These are phyloP conservation scores for Capronia americana DNA, from an alignment of 2,329 filamentous ascomycete genomes.

Conservation along the genomic window DNA sequence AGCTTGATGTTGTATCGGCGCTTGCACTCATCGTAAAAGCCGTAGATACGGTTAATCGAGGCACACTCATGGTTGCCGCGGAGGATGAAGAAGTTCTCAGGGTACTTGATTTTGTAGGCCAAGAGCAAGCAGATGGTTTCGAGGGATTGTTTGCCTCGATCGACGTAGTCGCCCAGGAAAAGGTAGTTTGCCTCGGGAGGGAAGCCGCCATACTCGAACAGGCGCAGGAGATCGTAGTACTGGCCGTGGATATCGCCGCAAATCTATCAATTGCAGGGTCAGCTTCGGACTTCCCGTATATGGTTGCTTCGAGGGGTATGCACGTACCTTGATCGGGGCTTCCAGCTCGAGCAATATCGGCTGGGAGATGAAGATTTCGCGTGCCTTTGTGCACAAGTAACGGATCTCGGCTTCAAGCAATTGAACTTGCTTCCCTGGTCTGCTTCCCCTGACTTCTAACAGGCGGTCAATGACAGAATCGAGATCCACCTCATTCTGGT, in stretches of 20 bases:
- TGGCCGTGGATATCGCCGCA: constrained; percentile 99
- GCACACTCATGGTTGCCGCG: constrained; percentile 99
- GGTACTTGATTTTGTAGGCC: constrained; percentile 99
- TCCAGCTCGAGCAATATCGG: constrained; percentile 97
- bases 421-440: constrained; percentile 98
- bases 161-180: constrained; percentile 98
- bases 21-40: constrained; percentile 99
- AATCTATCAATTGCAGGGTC: constrained; percentile 67
- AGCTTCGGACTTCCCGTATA: constrained; percentile 1
- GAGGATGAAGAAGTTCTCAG: constrained; percentile 99
- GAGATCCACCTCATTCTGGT: constrained; percentile 90
- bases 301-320: constrained; percentile 1
- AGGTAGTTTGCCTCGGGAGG: constrained; percentile 99
- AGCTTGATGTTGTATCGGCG: constrained; percentile 99
- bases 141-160: constrained; percentile 97
- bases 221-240: constrained; percentile 95
- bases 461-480: constrained; percentile 99
- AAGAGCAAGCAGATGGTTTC: constrained; percentile 97
- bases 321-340: constrained; percentile 92
- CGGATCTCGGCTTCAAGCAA: constrained; percentile 95
- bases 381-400: constrained; percentile 96
- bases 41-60: constrained; percentile 98
- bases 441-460: constrained; percentile 95
- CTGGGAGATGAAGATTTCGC: constrained; percentile 99
- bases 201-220: constrained; percentile 98